Evolutionary conservation across 768 basidiomycete genomes (phyloP).

Genomic region (Suillus decipiens): DNA sequence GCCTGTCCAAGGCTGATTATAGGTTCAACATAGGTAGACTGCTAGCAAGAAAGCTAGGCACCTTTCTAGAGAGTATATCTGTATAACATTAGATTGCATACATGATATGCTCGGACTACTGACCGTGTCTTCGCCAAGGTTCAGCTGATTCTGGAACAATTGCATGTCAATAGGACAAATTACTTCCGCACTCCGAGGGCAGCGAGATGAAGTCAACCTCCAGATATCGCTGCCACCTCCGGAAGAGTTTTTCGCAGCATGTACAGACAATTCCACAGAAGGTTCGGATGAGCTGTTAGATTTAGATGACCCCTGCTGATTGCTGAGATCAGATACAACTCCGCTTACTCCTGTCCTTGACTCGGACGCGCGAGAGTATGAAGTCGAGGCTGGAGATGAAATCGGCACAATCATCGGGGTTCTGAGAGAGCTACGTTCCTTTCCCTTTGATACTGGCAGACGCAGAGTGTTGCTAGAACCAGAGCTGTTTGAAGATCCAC

Average conservation of each 20-base stretch:
- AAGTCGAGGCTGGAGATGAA: not conserved
- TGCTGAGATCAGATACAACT: too few species aligned
- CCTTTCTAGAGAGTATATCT: slow-evolving; percentile 35
- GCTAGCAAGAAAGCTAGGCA: slow-evolving; percentile 7
- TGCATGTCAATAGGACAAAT: slow-evolving; percentile 34
- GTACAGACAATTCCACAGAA: slow-evolving; percentile 10
- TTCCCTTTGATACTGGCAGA: not conserved
- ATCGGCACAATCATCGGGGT: not conserved
- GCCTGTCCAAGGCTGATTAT: slow-evolving; percentile 35
- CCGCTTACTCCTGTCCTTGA: not conserved
- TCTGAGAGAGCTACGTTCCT: not conserved
- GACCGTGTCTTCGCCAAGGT: slow-evolving; percentile 43
- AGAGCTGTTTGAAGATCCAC: not conserved
- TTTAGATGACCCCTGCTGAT: not conserved
- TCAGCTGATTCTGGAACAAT: slow-evolving; percentile 28
- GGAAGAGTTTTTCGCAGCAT: slow-evolving; percentile 9
- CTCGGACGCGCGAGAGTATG: not conserved
- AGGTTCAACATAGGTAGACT: slow-evolving; percentile 5
- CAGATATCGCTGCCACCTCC: slow-evolving; percentile 29
- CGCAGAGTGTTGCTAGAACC: not conserved
- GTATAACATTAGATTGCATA: slow-evolving; percentile 1
- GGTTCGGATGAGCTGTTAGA: slow-evolving; percentile 7
- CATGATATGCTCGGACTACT: slow-evolving; percentile 19
- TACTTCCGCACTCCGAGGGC: slow-evolving; percentile 37
- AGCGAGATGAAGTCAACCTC: slow-evolving; percentile 43